Evolutionary conservation across 768 basidiomycete genomes (phyloP), one percentile per base, ranked within the genome.

Genomic region (Tephrocybe sp.): DNA sequence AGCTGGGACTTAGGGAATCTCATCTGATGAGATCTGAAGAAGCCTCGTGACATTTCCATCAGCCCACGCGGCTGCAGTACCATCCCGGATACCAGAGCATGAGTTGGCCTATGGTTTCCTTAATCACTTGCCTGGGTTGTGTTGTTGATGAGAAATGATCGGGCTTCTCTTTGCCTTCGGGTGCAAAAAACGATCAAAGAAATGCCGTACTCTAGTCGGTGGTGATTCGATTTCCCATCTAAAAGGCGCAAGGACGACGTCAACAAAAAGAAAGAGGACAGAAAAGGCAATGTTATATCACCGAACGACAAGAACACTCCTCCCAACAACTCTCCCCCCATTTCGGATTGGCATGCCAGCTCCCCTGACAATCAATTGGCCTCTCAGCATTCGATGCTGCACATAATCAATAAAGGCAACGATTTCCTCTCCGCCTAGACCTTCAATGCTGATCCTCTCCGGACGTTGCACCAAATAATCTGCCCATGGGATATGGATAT

Each of bases 301-400:
- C 85, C 76, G 78, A 48, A 88, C 70, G 51, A 86, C 68, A 59
- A 88, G 68, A 59, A 84, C 82, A 15, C 86, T 84, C 57, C 78
- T 74, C 28, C 82, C 82, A 44, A 79, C 63, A 9, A 78, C 67
- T 57, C 71, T 42, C 19, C 80, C 76, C 25, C 75, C 67, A n/a
- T 77, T 71, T 48, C 78, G 67, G 37, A 83, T 69, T 32, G 84
- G 84, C 86, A 88, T 88, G n/a, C 86, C 86, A 45, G 79, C 82
- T 34, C 80, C 83, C 58, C 70, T 71, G 46, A 84, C 67, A 32
- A 74, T 68, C 35, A 74, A 63, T 51, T 76, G 72, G 13, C 82
- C 83, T 44, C 72, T 75, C 46, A 78, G 66, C 4, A 66, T 68
- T 57, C 73, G 73, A 55, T 79, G 77, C 55, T 76, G 70, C 34